Conservation (phyloP, 75 land plant species). For the Cryptomeria japonica region DNA sequence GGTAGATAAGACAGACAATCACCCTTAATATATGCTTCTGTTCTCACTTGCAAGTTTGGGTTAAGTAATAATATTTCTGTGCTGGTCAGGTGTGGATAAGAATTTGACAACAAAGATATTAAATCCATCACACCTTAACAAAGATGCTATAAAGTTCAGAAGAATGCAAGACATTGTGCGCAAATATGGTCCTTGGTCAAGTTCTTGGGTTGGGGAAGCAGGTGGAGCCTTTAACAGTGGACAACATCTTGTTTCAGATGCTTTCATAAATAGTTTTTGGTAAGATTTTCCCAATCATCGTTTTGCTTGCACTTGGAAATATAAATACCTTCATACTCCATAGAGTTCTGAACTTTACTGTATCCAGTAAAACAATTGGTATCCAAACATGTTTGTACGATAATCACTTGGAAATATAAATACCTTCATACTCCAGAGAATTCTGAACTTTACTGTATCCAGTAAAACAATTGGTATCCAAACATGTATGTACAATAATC, state of each 20-base stretch:
- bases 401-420: too few relatives aligned
- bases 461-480: too few relatives aligned
- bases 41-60: background rate
- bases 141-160: slow-evolving; percentile 37
- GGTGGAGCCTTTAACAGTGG: slow-evolving; percentile 98
- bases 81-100: slow-evolving; percentile 53
- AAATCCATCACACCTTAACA: slow-evolving; percentile 46
- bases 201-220: slow-evolving; percentile 88
- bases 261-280: slow-evolving; percentile 88
- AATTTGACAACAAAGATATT: slow-evolving; percentile 58
- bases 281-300: slow-evolving; percentile 13
- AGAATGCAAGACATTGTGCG: slow-evolving; percentile 27
- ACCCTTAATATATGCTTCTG: background rate
- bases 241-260: slow-evolving; percentile 57
- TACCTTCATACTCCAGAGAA: too few relatives aligned
- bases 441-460: too few relatives aligned
- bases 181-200: slow-evolving; percentile 52
- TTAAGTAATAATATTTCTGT: slow-evolving; percentile 11
- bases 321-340: background rate
- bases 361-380: background rate
- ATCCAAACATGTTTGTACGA: background rate
- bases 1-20: slow-evolving; percentile 33
- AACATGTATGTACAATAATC: background rate
- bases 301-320: background rate
- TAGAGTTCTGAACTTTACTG: background rate